Conservation (phyloP, 2,329 filamentous ascomycete genomes). For the Clathrospora elynae region DNA sequence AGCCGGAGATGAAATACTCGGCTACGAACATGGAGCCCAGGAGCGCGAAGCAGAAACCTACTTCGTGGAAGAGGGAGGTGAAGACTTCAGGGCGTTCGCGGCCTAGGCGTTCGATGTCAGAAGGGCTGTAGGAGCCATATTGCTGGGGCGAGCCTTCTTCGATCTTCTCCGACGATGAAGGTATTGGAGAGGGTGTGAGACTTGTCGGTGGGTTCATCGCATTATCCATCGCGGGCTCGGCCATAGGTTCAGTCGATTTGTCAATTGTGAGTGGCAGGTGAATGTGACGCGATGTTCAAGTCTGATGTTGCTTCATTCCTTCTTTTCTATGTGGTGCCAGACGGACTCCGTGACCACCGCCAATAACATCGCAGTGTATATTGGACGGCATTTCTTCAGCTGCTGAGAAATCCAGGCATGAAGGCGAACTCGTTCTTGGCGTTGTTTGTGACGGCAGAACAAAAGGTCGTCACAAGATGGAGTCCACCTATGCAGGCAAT, state of each 20-base stretch:
- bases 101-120: constrained; percentile 63
- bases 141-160: constrained; percentile 22
- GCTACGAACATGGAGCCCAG: constrained; percentile 67
- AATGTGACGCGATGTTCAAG: no score
- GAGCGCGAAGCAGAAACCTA: constrained; percentile 66
- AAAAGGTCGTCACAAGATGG: constrained; percentile 23
- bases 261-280: no score
- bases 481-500: constrained; percentile 24
- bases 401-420: constrained; percentile 24
- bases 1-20: constrained; percentile 79
- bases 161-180: constrained; percentile 8
- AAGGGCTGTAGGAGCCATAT: constrained; percentile 27
- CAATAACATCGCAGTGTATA: constrained; percentile 5
- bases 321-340: constrained; percentile 18
- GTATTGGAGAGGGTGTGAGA: neutral
- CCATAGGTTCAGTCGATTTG: no score
- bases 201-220: neutral
- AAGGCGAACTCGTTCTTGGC: constrained; percentile 8
- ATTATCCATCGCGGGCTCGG: no score
- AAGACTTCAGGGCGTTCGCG: constrained; percentile 66
- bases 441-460: constrained; percentile 27
- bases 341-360: constrained; percentile 22
- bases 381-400: constrained; percentile 18
- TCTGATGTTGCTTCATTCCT: neutral
- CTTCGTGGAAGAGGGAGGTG: constrained; percentile 59